Evolutionary conservation across 768 basidiomycete species (phyloP).

Genomic region (Scleroderma bovista): DNA sequence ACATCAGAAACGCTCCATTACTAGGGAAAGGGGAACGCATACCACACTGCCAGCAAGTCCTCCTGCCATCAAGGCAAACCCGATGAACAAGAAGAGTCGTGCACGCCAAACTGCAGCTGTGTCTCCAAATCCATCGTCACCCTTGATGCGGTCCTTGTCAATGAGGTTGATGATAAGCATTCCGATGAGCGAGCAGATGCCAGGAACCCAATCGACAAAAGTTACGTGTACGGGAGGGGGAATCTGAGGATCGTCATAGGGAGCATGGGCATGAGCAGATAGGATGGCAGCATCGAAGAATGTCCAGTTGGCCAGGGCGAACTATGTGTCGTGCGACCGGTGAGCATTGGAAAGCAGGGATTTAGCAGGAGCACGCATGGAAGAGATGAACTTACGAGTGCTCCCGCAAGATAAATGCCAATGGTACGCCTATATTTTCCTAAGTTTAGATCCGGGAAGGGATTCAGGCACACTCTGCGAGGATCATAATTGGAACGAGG

Average conservation of each 20-base stretch:
- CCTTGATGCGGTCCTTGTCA: constrained; percentile 85
- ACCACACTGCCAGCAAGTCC: constrained; percentile 97
- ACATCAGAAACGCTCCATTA: not conserved
- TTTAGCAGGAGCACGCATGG: not conserved
- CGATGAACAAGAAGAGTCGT: constrained; percentile 84
- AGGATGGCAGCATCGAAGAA: constrained; percentile 92
- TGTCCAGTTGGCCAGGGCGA: constrained; percentile 91
- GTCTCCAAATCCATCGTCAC: constrained; percentile 72
- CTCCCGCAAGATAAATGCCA: constrained; percentile 90
- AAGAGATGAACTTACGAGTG: constrained; percentile 57
- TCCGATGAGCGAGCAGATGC: constrained; percentile 86
- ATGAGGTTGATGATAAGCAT: constrained; percentile 91
- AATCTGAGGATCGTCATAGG: constrained; percentile 63
- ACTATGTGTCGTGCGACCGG: constrained; percentile 41
- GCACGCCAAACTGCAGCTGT: constrained; percentile 88
- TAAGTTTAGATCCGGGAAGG: constrained; percentile 71
- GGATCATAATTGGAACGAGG: constrained; percentile 80
- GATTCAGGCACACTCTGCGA: constrained; percentile 80
- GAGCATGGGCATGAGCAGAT: constrained; percentile 79
- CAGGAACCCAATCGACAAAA: constrained; percentile 98
- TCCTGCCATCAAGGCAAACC: constrained; percentile 96
- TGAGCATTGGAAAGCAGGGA: not conserved
- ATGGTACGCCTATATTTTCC: constrained; percentile 76
- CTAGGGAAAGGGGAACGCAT: constrained; percentile 29
- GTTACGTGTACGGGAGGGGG: constrained; percentile 74